Evolutionary conservation across 1,284 basidiomycete genomes (phyloP), one percentile per base, ranked within the genome.

Genomic region (Papiliotrema nemorosa): DNA sequence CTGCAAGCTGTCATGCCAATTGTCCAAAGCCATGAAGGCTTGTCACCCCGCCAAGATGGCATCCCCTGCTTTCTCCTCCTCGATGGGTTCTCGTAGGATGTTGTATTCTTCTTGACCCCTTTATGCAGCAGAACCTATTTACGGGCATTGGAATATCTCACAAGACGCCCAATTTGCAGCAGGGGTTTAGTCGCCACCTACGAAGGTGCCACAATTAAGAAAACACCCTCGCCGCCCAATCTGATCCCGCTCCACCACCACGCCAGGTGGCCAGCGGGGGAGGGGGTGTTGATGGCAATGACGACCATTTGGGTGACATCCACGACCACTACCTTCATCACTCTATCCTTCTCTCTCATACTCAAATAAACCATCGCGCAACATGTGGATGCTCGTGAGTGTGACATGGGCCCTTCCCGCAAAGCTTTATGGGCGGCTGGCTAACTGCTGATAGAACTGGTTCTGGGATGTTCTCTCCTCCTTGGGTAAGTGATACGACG

Each of bases 401-500:
- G 5, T 14, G 22, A n/a, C 22, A 12, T 34, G 5, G 18, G 13
- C 31, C 7, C 10, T 40, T 24, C 22, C 33, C 5, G 18, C 45
- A 12, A 18, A 13, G 37, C 20, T 24, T 20, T 31, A 31, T 31
- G 14, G 29, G 29, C 7, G 29, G 29, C 14, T 31, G 13, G n/a
- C n/a, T n/a, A 21, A 27, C n/a, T 26, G 39, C 27, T 44, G 31
- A 40, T 20, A 76, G 73, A 87, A 89, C 79, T 94, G 90, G 90
- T 90, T 94, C 77, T 92, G 87, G 87, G 91, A 96, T 71, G 78
- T 94, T 58, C 87, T 96, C 64, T 82, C 90, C 52, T 84, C 87
- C 73, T 85, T 96, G 40, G 91, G 91, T 94, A 68, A 52, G 83
- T 75, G 14, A 22, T 14, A 27, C 16, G 24, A 5, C 26, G 5